Base-by-base conservation (phyloP, 2,329 filamentous ascomycete species). In the Aspergillus tamarii region DNA sequence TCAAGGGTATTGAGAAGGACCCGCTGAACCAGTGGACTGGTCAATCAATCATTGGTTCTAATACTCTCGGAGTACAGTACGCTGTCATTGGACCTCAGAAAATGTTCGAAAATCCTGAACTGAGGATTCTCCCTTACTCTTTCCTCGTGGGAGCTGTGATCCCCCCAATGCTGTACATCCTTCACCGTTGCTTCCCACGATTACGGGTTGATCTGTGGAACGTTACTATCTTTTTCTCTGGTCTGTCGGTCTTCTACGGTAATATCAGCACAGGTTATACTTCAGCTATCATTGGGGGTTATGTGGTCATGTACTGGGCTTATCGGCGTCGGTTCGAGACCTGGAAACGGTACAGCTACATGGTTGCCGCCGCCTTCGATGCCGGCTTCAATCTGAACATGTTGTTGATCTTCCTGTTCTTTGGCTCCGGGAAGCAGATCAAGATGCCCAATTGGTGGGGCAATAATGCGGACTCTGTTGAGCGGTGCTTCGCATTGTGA, bases 381-480 rank as follows among this genome's bases (percentile, higher is more conserved):
- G 85, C 86, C 0, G 87, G 85, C 0, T 89, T 87, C 71, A 89
- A 89, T 71, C 76, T 88, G 23, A 87, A 87, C 66, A 82, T 88
- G 82, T 67, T 89, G 64, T 76, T 88, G 21, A 83, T 88, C n/a
- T 89, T 88, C 72, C 71, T 88, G 63, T 84, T 84, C 64, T 87
- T 88, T 67, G 84, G 85, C 1, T 82, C 83, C 8, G 85, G 81
- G 0, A 87, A 84, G 76, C 79, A 85, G 36, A 75, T 88, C 9
- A 78, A 75, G 19, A 88, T 88, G 86, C 85, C 86, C n/a, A 72
- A 86, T 64, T 89, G 87, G 87, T 89, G 86, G 85, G 87, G 87
- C 0, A 89, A 89, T 68, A 83, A 87, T 67, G 80, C 75, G 32
- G 76, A 80, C 8, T 74, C 72, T n/a, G 83, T 84, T 50, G 87